Base-by-base conservation (phyloP, 768 basidiomycete genomes). In the Tubosaeta sp. region DNA sequence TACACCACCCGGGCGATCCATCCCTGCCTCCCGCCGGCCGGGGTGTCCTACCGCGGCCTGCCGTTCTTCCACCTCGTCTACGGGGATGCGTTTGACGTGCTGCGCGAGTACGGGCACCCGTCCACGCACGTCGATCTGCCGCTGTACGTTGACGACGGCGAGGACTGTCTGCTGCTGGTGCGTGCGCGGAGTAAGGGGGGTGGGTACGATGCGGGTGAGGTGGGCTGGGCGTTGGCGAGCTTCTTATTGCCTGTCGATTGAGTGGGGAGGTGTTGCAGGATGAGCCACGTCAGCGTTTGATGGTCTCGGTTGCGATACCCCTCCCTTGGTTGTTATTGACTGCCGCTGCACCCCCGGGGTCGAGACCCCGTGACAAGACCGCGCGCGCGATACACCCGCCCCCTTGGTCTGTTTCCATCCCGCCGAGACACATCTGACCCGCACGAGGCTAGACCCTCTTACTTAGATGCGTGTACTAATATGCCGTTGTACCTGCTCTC, bases 191-290 rank as follows among this genome's bases (percentile, higher is more conserved):
- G 49, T 34, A 65, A 63, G 27, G 59, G 63, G 6, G 44, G 57
- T 46, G 63, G 55, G 57, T 57, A 59, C 35, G 64, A 66, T 4
- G 43, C 55, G 5, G 78, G 80, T 10, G 73, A 77, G 10, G 76
- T 91, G 16, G 89, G 89, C 0, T 91, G 90, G 90, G 84, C 85
- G 4, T 66, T 92, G 55, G 89, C 89, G 33, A 91, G 89, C 65
- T 92, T 91, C 69, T 67, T 91, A 65, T 75, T 84, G 26, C 86
- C 86, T 9, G 60, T 84, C 52, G 77, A 75, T 56, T 67, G 58
- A 64, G 50, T 46, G 35, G 39, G 22, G 22, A 22, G 22, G 22
- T 22, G 22, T 22, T 3, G 22, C 22, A 3, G 22, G 22, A 22
- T 32, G 60, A 61, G 38, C 27, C 53, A 3, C 66, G 57, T 3